phyloP scores from a whole-genome alignment of 2,329 filamentous ascomycete genomes.

The Colletotrichum tanaceti region DNA sequence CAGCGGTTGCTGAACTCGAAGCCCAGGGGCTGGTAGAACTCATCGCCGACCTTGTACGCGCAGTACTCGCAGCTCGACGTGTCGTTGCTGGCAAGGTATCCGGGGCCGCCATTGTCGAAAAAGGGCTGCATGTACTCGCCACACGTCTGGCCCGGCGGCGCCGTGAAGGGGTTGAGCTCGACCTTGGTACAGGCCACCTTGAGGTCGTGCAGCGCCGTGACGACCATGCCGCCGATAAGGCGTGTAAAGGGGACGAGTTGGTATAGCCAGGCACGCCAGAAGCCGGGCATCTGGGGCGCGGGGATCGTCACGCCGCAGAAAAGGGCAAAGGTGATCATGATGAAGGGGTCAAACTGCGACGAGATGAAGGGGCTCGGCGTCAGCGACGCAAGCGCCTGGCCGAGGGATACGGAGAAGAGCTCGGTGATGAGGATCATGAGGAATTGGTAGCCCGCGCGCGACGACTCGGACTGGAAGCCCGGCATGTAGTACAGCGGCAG shows the following conservation, averaged over 20 bases:
- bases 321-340: constrained; percentile 84
- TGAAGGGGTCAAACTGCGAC: constrained; percentile 82
- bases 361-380: constrained; percentile 84
- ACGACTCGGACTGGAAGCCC: constrained; percentile 71
- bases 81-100: constrained; percentile 76
- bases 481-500: constrained; percentile 87
- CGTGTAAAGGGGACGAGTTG: constrained; percentile 86
- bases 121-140: constrained; percentile 80
- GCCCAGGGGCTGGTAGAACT: constrained; percentile 78
- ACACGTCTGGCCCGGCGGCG: constrained; percentile 75
- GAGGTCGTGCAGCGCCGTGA: constrained; percentile 77
- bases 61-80: constrained; percentile 82
- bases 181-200: constrained; percentile 68
- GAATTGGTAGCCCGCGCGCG: constrained; percentile 86
- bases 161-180: constrained; percentile 76
- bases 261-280: constrained; percentile 86
- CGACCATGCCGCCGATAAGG: constrained; percentile 82
- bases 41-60: constrained; percentile 80
- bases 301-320: constrained; percentile 92
- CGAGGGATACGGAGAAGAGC: constrained; percentile 84
- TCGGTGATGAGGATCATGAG: constrained; percentile 86
- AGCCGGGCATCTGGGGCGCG: constrained; percentile 78
- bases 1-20: constrained; percentile 77
- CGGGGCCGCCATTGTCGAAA: constrained; percentile 74
- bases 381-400: constrained; percentile 79